phyloP scores from a whole-genome alignment of 352 stramenopile species.

The Phytophthora sojae region DNA sequence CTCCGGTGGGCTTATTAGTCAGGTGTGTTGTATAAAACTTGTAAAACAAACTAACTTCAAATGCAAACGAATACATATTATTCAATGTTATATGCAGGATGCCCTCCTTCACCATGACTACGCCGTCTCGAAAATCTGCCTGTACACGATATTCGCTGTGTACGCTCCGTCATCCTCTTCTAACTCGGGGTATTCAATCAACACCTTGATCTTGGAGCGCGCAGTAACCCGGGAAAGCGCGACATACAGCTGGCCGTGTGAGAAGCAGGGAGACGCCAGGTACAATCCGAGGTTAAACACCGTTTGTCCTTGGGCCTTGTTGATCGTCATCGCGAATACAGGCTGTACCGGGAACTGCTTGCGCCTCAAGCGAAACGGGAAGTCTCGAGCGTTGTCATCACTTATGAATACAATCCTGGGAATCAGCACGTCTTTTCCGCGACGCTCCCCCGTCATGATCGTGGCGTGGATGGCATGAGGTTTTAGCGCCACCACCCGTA shows the following conservation, averaged over 20 bases:
- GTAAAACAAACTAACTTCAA: too few species aligned
- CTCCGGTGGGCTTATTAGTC: too few species aligned
- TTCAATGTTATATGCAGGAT: too few species aligned
- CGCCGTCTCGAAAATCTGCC: conserved; percentile 4
- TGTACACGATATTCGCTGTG: conserved; percentile 25
- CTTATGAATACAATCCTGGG: conserved; percentile 31
- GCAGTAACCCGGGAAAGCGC: conserved; percentile 6
- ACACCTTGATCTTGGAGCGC: conserved; percentile 22
- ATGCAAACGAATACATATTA: too few species aligned
- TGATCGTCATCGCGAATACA: conserved; percentile 46
- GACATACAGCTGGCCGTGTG: conserved; percentile 26
- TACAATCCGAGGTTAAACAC: conserved; percentile 39
- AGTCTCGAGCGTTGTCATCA: conserved; percentile 11
- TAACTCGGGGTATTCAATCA: conserved; percentile 20
- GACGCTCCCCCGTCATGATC: conserved; percentile 36
- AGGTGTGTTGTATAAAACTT: too few species aligned
- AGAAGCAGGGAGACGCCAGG: conserved; percentile 33
- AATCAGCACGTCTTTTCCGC: conserved; percentile 26
- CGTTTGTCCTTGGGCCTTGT: conserved; percentile 48
- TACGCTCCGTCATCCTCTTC: conserved; percentile 20
- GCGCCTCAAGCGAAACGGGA: conserved; percentile 28
- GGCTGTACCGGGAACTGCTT: conserved; percentile 40
- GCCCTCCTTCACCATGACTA: background rate
- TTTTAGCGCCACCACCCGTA: conserved; percentile 37
- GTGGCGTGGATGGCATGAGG: conserved; percentile 33